Evolutionary conservation across 805 yeast genomes (phyloP).

Genomic region (Lipomyces chichibuensis): DNA sequence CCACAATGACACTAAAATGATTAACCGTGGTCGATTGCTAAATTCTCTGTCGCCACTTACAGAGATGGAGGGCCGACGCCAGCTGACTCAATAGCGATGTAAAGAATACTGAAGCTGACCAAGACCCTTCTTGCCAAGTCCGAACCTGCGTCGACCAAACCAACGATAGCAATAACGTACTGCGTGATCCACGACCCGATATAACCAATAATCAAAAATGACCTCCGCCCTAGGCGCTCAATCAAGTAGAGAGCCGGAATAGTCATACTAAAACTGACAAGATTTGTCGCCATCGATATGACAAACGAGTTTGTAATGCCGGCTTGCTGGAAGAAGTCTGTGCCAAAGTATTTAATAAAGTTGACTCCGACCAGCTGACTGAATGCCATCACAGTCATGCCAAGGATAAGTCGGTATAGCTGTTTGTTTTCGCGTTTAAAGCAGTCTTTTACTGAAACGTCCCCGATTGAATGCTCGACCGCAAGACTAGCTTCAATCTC

Average conservation of each 20-base stretch:
- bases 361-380: constrained; percentile 92
- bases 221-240: constrained; percentile 79
- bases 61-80: constrained; percentile 85
- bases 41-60: constrained; percentile 39
- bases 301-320: constrained; percentile 65
- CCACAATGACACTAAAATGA: constrained; percentile 20
- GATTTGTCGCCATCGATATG: constrained; percentile 76
- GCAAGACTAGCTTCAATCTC: constrained; percentile 56
- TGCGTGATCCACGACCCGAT: constrained; percentile 68
- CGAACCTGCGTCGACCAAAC: constrained; percentile 49
- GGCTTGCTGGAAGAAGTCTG: constrained; percentile 73
- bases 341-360: constrained; percentile 87
- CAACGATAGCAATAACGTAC: constrained; percentile 69
- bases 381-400: constrained; percentile 70
- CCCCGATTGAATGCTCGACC: constrained; percentile 44
- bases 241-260: constrained; percentile 80
- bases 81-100: constrained; percentile 76
- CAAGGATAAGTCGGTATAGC: constrained; percentile 55
- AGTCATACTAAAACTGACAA: constrained; percentile 77
- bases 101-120: constrained; percentile 58
- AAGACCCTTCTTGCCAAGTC: constrained; percentile 51
- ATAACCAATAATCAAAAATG: constrained; percentile 71
- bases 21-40: background rate
- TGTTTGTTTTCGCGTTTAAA: constrained; percentile 41
- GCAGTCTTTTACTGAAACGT: constrained; percentile 27